Conservation (phyloP, 345 rosid genomes). For the Tarenaya hassleriana region DNA sequence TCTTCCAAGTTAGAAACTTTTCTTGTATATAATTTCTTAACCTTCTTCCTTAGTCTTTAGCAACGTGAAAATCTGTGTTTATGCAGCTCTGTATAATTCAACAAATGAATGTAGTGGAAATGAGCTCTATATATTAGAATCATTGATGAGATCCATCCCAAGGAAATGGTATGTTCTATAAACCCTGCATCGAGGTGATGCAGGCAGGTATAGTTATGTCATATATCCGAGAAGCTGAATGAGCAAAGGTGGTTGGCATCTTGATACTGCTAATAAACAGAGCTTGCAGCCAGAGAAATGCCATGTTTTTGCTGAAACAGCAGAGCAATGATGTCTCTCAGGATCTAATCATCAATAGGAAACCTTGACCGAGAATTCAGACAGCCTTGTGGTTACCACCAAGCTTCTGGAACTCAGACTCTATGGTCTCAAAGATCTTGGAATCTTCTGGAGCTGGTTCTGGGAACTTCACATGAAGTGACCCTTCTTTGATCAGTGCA, state of each 20-base stretch:
- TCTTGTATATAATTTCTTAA: too few relatives aligned
- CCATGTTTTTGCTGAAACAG: slow-evolving; percentile 6
- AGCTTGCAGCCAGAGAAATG: slow-evolving; percentile 15
- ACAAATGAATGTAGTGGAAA: slow-evolving; percentile 11
- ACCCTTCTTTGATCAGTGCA: slow-evolving; percentile 57
- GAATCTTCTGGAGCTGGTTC: slow-evolving; percentile 48
- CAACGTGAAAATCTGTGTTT: too few relatives aligned
- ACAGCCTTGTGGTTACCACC: slow-evolving; percentile 33
- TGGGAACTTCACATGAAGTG: slow-evolving; percentile 72
- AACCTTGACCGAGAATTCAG: too few relatives aligned
- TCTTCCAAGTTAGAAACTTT: slow-evolving; percentile 45
- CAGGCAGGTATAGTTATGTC: slow-evolving; percentile 30
- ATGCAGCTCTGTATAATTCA: neutral
- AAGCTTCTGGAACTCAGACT: slow-evolving; percentile 65
- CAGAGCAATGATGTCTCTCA: too few relatives aligned
- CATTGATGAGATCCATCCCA: slow-evolving; percentile 14
- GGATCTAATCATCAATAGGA: too few relatives aligned
- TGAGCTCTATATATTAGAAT: slow-evolving; percentile 14
- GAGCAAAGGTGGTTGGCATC: slow-evolving; percentile 21
- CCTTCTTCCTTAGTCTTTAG: too few relatives aligned
- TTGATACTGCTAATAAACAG: slow-evolving; percentile 19
- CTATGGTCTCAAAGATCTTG: slow-evolving; percentile 54
- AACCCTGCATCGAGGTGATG: slow-evolving; percentile 43
- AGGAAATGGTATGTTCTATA: slow-evolving; percentile 11
- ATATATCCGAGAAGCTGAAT: slow-evolving; percentile 13